These are phyloP conservation scores for Claviceps sp. DNA, from an alignment of 2,329 filamentous ascomycete species.

Conservation along the genomic window DNA sequence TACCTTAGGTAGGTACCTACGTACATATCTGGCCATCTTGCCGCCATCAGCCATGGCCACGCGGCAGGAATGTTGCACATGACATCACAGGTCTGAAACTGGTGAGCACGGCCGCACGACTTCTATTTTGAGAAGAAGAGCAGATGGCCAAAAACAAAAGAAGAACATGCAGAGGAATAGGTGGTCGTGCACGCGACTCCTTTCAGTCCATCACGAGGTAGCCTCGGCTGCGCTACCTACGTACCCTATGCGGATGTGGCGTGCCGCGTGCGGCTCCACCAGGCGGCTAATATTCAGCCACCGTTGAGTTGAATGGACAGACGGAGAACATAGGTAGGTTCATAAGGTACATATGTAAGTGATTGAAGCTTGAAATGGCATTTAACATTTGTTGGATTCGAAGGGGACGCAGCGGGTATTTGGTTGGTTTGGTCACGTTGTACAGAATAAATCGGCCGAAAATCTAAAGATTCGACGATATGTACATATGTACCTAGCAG, in stretches of 20 bases:
- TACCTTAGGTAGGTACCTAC: too few species aligned
- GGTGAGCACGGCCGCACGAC: neutral
- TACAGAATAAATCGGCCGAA: neutral
- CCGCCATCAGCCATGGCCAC: neutral
- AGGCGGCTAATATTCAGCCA: slow-evolving; percentile 1
- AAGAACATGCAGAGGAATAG: too few species aligned
- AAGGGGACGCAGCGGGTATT: too few species aligned
- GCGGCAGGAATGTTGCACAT: too few species aligned
- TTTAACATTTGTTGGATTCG: too few species aligned
- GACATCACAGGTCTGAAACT: neutral
- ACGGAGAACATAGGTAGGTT: neutral
- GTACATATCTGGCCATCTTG: neutral
- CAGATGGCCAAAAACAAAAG: neutral
- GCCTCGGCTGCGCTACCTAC: neutral
- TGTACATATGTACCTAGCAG: neutral
- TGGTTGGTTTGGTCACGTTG: too few species aligned
- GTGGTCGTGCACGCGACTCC: too few species aligned
- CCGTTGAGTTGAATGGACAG: neutral
- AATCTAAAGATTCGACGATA: neutral
- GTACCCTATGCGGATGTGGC: neutral
- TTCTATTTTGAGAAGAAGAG: neutral
- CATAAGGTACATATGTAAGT: neutral
- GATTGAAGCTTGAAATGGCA: too few species aligned
- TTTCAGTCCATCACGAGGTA: too few species aligned
- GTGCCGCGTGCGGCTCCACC: slow-evolving; percentile 9